Conservation (phyloP, 768 basidiomycete genomes). For the Coprinopsis sp. region DNA sequence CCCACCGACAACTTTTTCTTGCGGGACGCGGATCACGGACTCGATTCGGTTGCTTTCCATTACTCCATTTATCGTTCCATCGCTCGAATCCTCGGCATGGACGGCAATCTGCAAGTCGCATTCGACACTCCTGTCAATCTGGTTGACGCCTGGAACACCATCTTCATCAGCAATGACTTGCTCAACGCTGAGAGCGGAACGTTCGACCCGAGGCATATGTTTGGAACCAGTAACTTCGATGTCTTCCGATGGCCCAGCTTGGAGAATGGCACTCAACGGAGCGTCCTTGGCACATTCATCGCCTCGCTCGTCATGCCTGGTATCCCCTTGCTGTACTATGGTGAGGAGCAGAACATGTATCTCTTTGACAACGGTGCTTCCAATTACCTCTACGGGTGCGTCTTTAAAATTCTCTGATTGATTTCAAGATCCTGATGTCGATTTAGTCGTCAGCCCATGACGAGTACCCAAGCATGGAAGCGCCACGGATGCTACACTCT, state of each 20-base stretch:
- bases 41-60: slow-evolving; percentile 87
- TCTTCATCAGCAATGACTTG: slow-evolving; percentile 86
- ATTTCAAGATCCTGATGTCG: neutral
- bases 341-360: slow-evolving; percentile 91
- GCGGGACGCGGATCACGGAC: slow-evolving; percentile 56
- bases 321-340: slow-evolving; percentile 82
- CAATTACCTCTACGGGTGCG: slow-evolving; percentile 88
- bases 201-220: slow-evolving; percentile 86
- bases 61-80: slow-evolving; percentile 90
- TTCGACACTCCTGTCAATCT: slow-evolving; percentile 83
- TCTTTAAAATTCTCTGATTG: neutral
- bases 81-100: slow-evolving; percentile 89
- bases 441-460: slow-evolving; percentile 86
- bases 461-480: slow-evolving; percentile 80
- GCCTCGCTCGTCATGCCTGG: slow-evolving; percentile 82
- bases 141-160: slow-evolving; percentile 86
- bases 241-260: slow-evolving; percentile 91
- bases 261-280: slow-evolving; percentile 75
- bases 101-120: slow-evolving; percentile 88
- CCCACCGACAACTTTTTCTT: slow-evolving; percentile 68
- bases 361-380: slow-evolving; percentile 81
- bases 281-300: slow-evolving; percentile 75
- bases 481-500: slow-evolving; percentile 89
- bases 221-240: slow-evolving; percentile 91
- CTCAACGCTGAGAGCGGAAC: slow-evolving; percentile 60